Base-by-base conservation (phyloP, 1,139 yeast genomes). In the Spencermartinsiella ligniputridi region DNA sequence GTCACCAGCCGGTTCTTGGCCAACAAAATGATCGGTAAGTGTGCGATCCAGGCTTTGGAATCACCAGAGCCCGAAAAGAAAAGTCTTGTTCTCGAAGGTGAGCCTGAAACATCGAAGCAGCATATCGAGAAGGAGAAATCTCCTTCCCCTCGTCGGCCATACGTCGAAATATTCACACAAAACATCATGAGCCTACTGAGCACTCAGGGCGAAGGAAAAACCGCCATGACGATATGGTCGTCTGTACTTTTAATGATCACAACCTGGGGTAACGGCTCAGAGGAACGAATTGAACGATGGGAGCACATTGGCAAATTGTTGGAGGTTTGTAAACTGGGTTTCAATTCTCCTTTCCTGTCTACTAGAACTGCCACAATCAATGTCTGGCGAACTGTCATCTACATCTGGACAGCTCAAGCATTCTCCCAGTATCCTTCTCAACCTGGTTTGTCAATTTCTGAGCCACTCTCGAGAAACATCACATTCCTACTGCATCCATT, bases 51-150 rank as follows among this genome's bases (percentile, higher is more conserved):
- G 15, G 39, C 45, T 19, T 50, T 52, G 12, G 32, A 27, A n/a
- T 27, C 32, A 15, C 13, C 15, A 4, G 32, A 27, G 15, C 95
- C 96, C 0, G 42, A 62, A 2, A 53, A 60, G 1, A 63, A 72
- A 38, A 48, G 56, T 29, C 64, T 89, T 22, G 71, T 74, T 1
- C 78, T 87, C 37, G 70, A 90, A 53, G 79, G 78, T 54, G 78
- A 75, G 4, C 82, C 84, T 0, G 66, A 63, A 1, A 68, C 62
- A 40, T 8, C 41, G 42, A 3, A 40, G 50, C 20, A 37, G 37
- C 25, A 39, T 44, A 38, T 44, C 45, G 15, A 50, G 49, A 22
- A 22, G 6, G 46, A 41, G 39, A 17, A 34, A 11, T 3, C 32
- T 11, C 15, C 32, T n/a, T 8, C 32, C 15, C 15, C 40, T 3